These are phyloP conservation scores for Penicillium sp. DNA, from an alignment of 2,329 filamentous ascomycete species.

Conservation along the genomic window DNA sequence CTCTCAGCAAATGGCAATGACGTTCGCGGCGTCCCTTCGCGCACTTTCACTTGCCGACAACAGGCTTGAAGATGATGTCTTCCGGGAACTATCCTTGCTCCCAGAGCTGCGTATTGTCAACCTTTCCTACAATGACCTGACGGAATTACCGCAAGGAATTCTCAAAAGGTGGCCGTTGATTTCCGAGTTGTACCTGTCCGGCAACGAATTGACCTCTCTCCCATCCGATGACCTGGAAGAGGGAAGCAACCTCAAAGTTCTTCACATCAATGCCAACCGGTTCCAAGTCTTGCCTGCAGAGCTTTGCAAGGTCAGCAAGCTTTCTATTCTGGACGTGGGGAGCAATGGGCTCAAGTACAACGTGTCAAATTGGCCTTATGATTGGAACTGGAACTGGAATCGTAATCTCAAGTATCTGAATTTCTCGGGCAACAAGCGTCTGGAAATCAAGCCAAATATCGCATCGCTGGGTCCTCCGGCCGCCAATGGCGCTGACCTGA, in stretches of 20 bases:
- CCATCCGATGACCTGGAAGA: conserved; percentile 94
- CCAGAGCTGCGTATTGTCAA: conserved; percentile 85
- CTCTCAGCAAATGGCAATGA: conserved; percentile 74
- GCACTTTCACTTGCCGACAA: conserved; percentile 92
- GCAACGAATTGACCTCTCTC: conserved; percentile 86
- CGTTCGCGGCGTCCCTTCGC: conserved; percentile 81
- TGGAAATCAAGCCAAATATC: conserved; percentile 77
- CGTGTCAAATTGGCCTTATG: conserved; percentile 97
- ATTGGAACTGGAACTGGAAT: conserved; percentile 99
- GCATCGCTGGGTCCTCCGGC: conserved; percentile 53
- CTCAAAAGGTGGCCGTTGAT: conserved; percentile 88
- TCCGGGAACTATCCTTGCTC: conserved; percentile 82
- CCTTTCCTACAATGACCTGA: conserved; percentile 89
- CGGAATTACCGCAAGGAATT: conserved; percentile 84
- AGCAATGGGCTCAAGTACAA: conserved; percentile 98
- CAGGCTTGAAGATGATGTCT: conserved; percentile 88
- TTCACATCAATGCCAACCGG: conserved; percentile 96
- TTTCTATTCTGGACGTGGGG: conserved; percentile 88
- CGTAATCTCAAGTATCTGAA: conserved; percentile 93
- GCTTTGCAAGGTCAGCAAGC: conserved; percentile 86
- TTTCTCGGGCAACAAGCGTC: conserved; percentile 89
- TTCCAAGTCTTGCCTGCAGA: conserved; percentile 96
- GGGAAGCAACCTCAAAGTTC: conserved; percentile 76
- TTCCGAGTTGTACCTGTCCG: conserved; percentile 88
- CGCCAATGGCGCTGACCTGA: conserved; percentile 66